phyloP scores from a whole-genome alignment of 345 rosid genomes.

The Dimocarpus longan region DNA sequence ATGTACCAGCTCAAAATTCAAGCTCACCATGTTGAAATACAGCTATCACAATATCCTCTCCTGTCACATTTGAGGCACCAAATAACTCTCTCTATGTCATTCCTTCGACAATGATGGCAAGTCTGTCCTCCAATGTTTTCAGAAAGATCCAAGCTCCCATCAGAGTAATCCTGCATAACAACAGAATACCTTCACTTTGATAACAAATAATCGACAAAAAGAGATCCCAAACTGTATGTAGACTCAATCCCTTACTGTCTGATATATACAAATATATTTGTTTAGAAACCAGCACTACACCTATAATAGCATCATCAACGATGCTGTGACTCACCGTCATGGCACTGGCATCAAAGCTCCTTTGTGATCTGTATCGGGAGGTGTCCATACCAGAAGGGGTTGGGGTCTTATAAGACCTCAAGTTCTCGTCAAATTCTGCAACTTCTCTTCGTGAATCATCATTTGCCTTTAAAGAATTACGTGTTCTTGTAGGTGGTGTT shows the following conservation, averaged over 20 bases:
- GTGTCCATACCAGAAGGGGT: constrained; percentile 55
- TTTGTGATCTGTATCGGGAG: constrained; percentile 63
- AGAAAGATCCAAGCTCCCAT: constrained; percentile 62
- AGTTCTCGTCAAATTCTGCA: constrained; percentile 58
- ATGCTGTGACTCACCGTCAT: constrained; percentile 41
- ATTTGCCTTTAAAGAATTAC: constrained; percentile 46
- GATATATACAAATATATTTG: not conserved
- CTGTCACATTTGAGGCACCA: constrained; percentile 83
- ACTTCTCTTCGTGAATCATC: constrained; percentile 59
- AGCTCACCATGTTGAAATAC: constrained; percentile 72
- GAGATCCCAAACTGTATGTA: not conserved
- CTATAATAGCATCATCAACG: not conserved
- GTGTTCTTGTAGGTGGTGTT: constrained; percentile 49
- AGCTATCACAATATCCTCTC: constrained; percentile 85
- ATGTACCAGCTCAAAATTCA: constrained; percentile 21
- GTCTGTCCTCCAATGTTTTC: constrained; percentile 69
- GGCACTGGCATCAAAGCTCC: constrained; percentile 56
- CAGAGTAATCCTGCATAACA: constrained; percentile 70
- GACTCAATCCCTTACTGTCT: not conserved
- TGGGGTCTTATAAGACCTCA: constrained; percentile 58
- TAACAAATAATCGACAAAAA: not conserved
- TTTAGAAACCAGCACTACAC: constrained; percentile 1
- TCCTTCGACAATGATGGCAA: constrained; percentile 87
- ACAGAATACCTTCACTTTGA: constrained; percentile 22
- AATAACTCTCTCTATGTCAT: constrained; percentile 56